Evolutionary conservation across 768 basidiomycete genomes (phyloP), one percentile per base, ranked within the genome.

Genomic region (Mycena belliarum): DNA sequence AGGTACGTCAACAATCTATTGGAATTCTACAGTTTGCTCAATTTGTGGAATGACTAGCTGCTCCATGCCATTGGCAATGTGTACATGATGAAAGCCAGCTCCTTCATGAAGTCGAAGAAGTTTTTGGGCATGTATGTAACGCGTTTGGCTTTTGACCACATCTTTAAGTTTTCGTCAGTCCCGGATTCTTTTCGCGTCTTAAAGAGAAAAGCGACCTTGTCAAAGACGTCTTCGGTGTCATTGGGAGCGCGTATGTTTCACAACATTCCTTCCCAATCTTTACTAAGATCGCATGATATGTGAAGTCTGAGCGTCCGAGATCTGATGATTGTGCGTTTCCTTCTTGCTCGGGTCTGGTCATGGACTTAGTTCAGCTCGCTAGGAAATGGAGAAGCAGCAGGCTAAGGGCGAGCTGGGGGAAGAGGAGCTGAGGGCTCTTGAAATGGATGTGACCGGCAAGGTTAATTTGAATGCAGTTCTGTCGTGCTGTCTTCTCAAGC

Each of bases 211-310:
- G 93, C 6, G 73, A 91, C 0, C 79, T 95, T 50, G 89, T 95
- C 25, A 98, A 98, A 72, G 97, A 99, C 64, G 91, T 95, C 0
- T 98, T 93, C 90, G 95, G 94, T 16, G 89, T 98, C 59, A 89
- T 98, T 58, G 92, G 93, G 33, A 94, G 92, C 79, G 96, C 96
- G 87, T 95, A 74, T 75, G 93, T 58, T 29, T 38, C 28, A n/a
- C n/a, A 20, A 29, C 12, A 25, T 40, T 57, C 16, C 38, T 57
- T 49, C 52, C 50, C 20, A 49, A 26, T 50, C 20, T 46, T 57
- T 14, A n/a, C 51, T 53, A 46, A 63, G 46, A 15, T 38, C 33
- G 46, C 32, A 60, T 23, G 52, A 32, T 18, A 63, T 32, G 29
- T 32, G 7, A 6, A 86, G 85, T 5, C 68, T 91, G 63, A 87